Evolutionary conservation across 768 basidiomycete species (phyloP).

Genomic region (Suillus bovinus): DNA sequence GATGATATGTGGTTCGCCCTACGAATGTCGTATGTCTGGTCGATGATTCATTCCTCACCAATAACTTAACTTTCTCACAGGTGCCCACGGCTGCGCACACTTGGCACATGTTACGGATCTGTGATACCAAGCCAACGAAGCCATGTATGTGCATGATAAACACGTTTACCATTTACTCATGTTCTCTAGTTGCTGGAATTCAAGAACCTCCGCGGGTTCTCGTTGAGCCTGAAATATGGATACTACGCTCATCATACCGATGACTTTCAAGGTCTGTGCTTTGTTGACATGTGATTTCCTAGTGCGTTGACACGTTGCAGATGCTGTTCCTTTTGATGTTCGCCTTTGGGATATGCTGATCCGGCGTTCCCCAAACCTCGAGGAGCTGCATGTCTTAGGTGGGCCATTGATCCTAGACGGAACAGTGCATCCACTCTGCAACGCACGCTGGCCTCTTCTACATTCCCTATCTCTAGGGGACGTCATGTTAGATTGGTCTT

Average conservation of each 20-base stretch:
- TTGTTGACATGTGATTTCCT: no score
- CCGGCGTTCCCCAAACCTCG: conserved; percentile 60
- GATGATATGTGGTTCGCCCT: conserved; percentile 83
- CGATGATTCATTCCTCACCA: not conserved
- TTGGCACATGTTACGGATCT: conserved; percentile 64
- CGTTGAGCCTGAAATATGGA: conserved; percentile 55
- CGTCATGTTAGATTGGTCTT: conserved; percentile 56
- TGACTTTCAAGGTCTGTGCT: conserved; percentile 52
- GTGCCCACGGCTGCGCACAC: conserved; percentile 62
- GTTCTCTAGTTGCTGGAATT: conserved; percentile 65
- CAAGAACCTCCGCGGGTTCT: conserved; percentile 59
- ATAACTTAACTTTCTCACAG: conserved; percentile 34
- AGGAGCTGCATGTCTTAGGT: conserved; percentile 54
- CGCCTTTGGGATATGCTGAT: conserved; percentile 73
- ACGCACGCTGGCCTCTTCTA: conserved; percentile 68
- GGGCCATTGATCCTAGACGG: conserved; percentile 40
- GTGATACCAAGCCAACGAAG: conserved; percentile 58
- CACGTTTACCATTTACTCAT: conserved; percentile 10
- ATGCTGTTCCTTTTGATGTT: conserved; percentile 21
- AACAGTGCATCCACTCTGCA: conserved; percentile 50
- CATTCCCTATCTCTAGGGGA: conserved; percentile 64
- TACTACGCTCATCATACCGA: conserved; percentile 65
- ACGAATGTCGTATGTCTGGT: conserved; percentile 54
- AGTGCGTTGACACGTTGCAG: conserved; percentile 17
- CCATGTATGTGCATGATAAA: conserved; percentile 46